These are phyloP conservation scores for Trypanosoma vivax DNA, from an alignment of 208 protist species.

Conservation along the genomic window DNA sequence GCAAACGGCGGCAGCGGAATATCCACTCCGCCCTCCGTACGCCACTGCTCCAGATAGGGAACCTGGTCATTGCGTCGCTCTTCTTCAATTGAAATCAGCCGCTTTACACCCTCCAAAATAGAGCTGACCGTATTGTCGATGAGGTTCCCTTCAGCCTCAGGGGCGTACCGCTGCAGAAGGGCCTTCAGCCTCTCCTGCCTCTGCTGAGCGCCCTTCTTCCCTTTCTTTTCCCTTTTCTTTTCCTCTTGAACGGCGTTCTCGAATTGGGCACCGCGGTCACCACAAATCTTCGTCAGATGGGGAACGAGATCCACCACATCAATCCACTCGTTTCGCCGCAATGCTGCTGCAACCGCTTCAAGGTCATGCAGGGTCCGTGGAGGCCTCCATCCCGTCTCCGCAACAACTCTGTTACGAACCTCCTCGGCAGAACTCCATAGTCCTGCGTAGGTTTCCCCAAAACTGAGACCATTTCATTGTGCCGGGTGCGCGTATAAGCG, in stretches of 20 bases:
- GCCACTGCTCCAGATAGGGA: not conserved
- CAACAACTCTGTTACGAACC: not conserved
- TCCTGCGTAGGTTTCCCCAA: not conserved
- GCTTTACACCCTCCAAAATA: not conserved
- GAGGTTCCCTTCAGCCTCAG: not conserved
- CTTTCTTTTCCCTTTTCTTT: too few species aligned
- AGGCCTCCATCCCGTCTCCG: not conserved
- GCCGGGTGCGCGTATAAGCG: too few species aligned
- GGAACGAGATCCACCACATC: not conserved
- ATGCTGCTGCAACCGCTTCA: not conserved
- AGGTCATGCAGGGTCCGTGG: not conserved
- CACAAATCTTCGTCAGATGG: not conserved
- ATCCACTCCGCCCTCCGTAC: not conserved
- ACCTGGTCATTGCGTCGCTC: not conserved
- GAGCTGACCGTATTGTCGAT: not conserved
- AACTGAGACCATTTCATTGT: not conserved
- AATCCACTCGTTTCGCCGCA: not conserved
- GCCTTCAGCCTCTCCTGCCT: not conserved
- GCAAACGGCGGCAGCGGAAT: not conserved
- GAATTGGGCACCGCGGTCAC: not conserved
- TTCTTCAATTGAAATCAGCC: not conserved
- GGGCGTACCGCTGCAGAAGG: not conserved
- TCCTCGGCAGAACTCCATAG: not conserved
- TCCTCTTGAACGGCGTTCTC: not conserved
- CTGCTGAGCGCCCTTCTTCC: not conserved